Base-by-base conservation (phyloP, 1,139 yeast species). In the Kurtzmaniella quercitrusa region DNA sequence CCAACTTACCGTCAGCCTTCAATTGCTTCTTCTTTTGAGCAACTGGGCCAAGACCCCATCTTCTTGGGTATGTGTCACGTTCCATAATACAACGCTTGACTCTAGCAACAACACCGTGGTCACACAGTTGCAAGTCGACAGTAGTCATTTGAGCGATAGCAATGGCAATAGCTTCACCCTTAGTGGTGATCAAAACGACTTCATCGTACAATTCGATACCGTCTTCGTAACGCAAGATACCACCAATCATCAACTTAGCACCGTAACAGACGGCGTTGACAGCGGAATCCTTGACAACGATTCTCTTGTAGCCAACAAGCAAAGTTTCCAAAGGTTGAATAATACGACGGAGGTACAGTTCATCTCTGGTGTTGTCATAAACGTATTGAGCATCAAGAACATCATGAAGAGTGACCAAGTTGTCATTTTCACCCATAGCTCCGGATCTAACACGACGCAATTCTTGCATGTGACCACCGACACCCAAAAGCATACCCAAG, bases 401-500 rank as follows among this genome's bases (percentile, higher is more conserved):
- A 69, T 93, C 98, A 70, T 93, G 98, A 61, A 93, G 78, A 51
- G 98, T 91, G 47, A 93, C 97, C 76, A 93, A 74, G 66, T 85
- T 85, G 62, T 93, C 98, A 58, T 76, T 78, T 72, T 93, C 98
- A 60, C 84, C 77, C 63, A 93, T 66, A 48, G 98, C 98, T 63
- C 98, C 98, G 36, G 96, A 88, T 73, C 98, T 85, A 50, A 93
- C 98, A 78, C 98, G 91, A 74, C 98, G 89, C 59, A 93, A 84
- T 72, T 93, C 98, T 78, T 93, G 98, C 98, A 93, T 93, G 72
- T 93, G 98, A 56, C 98, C 98, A 66, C 98, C 98, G 56, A 89
- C 98, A 57, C 98, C 97, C 55, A 93, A 78, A 49, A 93, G 77
- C 96, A 93, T 91, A 74, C 98, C 98, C 61, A 93, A 76, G 68